A percentile compares a stretch with the other conserved stretches of the same genome.
Conservation (phyloP, 176 grass and related monocot genomes). For the Juncus inflexus region DNA sequence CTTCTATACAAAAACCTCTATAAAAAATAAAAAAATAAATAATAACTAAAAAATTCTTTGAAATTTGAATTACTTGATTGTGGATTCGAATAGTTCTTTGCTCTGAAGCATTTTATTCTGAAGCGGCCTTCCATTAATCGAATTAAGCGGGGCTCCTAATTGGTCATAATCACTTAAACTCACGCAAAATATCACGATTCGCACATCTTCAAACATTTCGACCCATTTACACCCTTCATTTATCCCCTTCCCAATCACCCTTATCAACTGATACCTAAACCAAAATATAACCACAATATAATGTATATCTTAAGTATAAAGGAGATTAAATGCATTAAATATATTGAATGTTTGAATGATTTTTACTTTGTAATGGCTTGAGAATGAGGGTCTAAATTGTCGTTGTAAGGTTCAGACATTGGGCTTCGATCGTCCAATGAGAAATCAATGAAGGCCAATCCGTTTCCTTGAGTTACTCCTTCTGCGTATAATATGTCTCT, state of each 20-base stretch:
- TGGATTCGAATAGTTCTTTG: slow-evolving; percentile 86
- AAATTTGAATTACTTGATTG: slow-evolving; percentile 50
- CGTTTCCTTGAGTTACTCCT: slow-evolving; percentile 97
- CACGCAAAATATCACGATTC: slow-evolving; percentile 75
- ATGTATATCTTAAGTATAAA: no score
- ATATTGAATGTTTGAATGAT: background rate
- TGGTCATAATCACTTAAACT: slow-evolving; percentile 75
- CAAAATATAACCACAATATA: background rate
- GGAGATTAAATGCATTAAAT: slow-evolving; percentile 7
- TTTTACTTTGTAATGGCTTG: slow-evolving; percentile 59
- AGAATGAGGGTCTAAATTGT: slow-evolving; percentile 57
- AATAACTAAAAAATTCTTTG: background rate
- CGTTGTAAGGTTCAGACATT: slow-evolving; percentile 67
- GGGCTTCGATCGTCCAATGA: slow-evolving; percentile 75
- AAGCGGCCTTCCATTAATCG: slow-evolving; percentile 29
- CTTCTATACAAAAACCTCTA: background rate
- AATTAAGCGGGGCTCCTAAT: slow-evolving; percentile 35
- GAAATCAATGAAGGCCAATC: slow-evolving; percentile 84
- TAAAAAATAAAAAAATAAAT: background rate
- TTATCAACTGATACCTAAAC: slow-evolving; percentile 81
- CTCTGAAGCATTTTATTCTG: slow-evolving; percentile 87
- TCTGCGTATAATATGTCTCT: slow-evolving; percentile 87
- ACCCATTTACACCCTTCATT: slow-evolving; percentile 95
- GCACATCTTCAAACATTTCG: slow-evolving; percentile 98
- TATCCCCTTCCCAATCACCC: slow-evolving; percentile 78